These are phyloP conservation scores for Lactarius indigo DNA, from an alignment of 768 basidiomycete species.

Conservation along the genomic window DNA sequence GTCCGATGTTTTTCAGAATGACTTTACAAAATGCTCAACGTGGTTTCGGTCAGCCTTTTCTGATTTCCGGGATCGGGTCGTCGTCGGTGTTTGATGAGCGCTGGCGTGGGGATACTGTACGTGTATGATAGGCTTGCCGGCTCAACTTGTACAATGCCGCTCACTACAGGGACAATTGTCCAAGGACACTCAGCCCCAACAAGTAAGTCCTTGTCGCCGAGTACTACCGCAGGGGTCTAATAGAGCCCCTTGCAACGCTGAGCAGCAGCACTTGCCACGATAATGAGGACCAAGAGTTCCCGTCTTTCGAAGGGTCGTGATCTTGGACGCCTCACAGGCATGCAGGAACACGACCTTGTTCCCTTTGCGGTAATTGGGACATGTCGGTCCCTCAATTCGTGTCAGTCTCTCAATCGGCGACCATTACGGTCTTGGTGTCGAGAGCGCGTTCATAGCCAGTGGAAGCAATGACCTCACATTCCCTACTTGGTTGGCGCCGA, in stretches of 20 bases:
- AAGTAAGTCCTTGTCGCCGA: conserved; percentile 43
- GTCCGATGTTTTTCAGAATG: conserved; percentile 35
- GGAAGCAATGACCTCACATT: conserved; percentile 60
- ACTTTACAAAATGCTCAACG: conserved; percentile 46
- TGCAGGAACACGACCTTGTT: conserved; percentile 33
- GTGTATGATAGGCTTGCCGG: neutral
- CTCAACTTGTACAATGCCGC: neutral
- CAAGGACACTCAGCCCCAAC: conserved; percentile 40
- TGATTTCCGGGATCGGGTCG: conserved; percentile 45
- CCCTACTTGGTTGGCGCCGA: conserved; percentile 55
- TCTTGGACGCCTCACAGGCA: conserved; percentile 46
- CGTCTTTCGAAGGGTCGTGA: conserved; percentile 45
- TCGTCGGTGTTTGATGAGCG: conserved; percentile 36
- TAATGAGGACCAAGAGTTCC: conserved; percentile 36
- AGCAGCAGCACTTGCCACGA: conserved; percentile 32
- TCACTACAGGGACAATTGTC: conserved; percentile 41
- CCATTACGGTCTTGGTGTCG: conserved; percentile 57
- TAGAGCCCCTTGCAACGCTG: conserved; percentile 36
- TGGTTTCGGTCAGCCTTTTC: conserved; percentile 44
- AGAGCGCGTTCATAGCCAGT: conserved; percentile 42
- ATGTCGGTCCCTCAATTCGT: conserved; percentile 31
- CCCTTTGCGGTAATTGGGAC: neutral
- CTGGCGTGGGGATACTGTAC: neutral
- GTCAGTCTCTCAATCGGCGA: conserved; percentile 42
- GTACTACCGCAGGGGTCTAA: conserved; percentile 41